Percentiles rank a stretch among this genome's conserved stretches.
phyloP scores from a whole-genome alignment of 2,329 filamentous ascomycete species.

The Atkinsonella hypoxylon region DNA sequence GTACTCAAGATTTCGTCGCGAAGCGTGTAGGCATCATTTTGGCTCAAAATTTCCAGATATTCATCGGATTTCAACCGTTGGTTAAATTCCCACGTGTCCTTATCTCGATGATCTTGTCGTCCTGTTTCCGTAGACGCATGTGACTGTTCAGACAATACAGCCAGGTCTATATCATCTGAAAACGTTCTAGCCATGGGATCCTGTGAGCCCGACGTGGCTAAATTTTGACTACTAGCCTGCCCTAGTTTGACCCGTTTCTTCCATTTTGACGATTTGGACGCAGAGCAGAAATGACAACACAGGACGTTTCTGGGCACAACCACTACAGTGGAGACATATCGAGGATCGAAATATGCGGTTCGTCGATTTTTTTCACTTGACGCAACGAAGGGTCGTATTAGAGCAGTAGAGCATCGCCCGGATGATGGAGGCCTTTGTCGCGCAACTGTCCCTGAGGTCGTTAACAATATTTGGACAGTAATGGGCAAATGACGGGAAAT shows the following conservation, averaged over 20 bases:
- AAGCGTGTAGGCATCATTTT: conserved; percentile 13
- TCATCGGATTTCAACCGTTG: conserved; percentile 10
- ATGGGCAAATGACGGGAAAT: conserved; percentile 9
- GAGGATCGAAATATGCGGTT: background rate
- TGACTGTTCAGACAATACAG: conserved; percentile 7
- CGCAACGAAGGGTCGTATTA: conserved; percentile 7
- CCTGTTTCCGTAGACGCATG: conserved; percentile 11
- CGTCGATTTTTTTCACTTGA: background rate
- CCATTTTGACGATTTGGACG: conserved; percentile 8
- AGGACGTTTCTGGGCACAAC: background rate
- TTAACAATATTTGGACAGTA: background rate
- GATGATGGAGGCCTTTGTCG: background rate
- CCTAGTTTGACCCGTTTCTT: conserved; percentile 11
- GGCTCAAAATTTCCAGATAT: conserved; percentile 11
- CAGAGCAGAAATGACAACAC: background rate
- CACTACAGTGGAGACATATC: background rate
- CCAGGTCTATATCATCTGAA: background rate
- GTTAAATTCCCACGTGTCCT: conserved; percentile 19
- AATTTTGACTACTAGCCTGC: conserved; percentile 4
- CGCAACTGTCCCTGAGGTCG: background rate
- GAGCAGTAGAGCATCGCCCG: conserved; percentile 9
- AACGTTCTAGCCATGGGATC: background rate
- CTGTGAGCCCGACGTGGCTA: background rate
- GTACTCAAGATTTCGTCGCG: conserved; percentile 20
- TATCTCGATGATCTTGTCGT: conserved; percentile 11